Evolutionary conservation across 1,139 yeast species (phyloP).

Genomic region (Diutina ranongensis): DNA sequence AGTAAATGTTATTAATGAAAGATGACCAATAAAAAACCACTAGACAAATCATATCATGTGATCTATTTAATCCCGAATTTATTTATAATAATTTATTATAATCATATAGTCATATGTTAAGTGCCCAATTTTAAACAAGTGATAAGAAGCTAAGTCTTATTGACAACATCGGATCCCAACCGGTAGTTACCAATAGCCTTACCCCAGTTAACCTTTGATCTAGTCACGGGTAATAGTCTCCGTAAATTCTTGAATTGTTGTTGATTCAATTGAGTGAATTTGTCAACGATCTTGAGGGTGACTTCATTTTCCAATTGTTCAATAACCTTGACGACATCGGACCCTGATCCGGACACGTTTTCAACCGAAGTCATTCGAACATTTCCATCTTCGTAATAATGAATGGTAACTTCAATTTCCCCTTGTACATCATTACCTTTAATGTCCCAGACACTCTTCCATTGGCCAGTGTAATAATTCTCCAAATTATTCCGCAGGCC

Average conservation of each 20-base stretch:
- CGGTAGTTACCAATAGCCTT: constrained; percentile 83
- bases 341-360: constrained; percentile 16
- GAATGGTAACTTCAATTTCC: constrained; percentile 50
- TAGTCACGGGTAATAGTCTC: constrained; percentile 83
- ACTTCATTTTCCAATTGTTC: constrained; percentile 46
- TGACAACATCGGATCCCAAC: constrained; percentile 75
- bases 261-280: constrained; percentile 68
- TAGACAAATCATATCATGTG: too few species aligned
- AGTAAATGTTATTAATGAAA: too few species aligned
- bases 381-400: constrained; percentile 93
- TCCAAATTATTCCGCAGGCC: constrained; percentile 66
- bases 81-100: too few species aligned
- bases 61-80: too few species aligned
- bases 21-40: too few species aligned
- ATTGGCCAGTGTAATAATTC: constrained; percentile 84
- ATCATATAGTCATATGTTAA: too few species aligned
- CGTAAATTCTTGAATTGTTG: constrained; percentile 72
- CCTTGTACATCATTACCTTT: background rate
- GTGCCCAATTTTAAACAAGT: too few species aligned
- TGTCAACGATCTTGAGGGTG: constrained; percentile 48
- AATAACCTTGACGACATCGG: constrained; percentile 40
- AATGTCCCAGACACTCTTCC: constrained; percentile 60
- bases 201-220: constrained; percentile 93
- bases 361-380: constrained; percentile 58
- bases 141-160: constrained; percentile 16